Evolutionary conservation across 352 stramenopile genomes (phyloP), one percentile per base, ranked within the genome.

Genomic region (Poterioochromonas sp.): DNA sequence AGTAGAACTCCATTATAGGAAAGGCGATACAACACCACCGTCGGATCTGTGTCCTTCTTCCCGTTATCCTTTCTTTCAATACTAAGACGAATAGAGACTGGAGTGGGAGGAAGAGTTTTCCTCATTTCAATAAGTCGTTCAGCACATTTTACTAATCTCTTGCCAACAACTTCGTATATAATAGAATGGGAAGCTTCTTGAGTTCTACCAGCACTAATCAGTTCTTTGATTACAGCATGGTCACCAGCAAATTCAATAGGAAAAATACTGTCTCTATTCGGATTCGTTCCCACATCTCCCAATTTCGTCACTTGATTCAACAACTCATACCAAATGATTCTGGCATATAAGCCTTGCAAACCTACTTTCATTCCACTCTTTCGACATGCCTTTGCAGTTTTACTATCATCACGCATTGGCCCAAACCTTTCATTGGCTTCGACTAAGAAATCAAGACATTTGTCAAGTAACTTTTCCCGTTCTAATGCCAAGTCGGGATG

Each of bases 341-440:
- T 79, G 20, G 73, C 79, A 51, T 79, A 82, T 77, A 82, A 76
- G 0, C 79, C 79, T 43, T 43, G 41, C 62, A 82, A 49, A 11
- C 79, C 79, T n/a, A 80, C 49, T 22, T 54, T 71, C 79, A 82
- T 82, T 15, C 79, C 79, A 44, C 79, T 70, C 11, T 73, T 54
- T 51, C 62, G 63, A 37, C 79, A 82, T 53, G 73, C 76, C 29
- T 60, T 43, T 49, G 63, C 65, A 43, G 79, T 82, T 62, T 82
- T 82, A 34, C 70, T 78, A 49, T 79, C 64, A n/a, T 70, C 79
- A 3, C n/a, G 29, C 79, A 82, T 82, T 20, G 39, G 12, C 26
- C 79, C 79, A 70, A 76, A 65, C 0, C n/a, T 32, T 5, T 18
- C 44, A 44, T 82, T 82, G 41, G 34, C 71, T 35, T 73, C 51